Evolutionary conservation across 2,329 filamentous ascomycete genomes (phyloP).

Genomic region (Cytospora paraplurivora): DNA sequence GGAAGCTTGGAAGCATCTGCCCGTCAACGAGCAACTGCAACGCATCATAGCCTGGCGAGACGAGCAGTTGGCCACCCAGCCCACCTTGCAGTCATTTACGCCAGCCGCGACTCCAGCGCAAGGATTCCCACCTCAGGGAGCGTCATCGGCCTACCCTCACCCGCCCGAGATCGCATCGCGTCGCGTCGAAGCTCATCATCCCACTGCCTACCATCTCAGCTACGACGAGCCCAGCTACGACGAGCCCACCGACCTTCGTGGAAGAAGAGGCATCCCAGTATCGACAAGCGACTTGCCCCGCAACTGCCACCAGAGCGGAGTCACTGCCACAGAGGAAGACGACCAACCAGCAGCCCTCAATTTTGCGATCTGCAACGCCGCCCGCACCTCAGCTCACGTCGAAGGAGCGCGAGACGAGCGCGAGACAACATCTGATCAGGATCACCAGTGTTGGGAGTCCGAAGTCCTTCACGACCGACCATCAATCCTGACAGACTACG

Average conservation of each 20-base stretch:
- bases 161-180: neutral
- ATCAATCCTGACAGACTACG: constrained; percentile 5
- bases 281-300: too few relatives aligned
- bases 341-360: constrained; percentile 31
- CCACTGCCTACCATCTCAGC: neutral
- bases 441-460: constrained; percentile 12
- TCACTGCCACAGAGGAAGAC: neutral
- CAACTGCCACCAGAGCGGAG: too few relatives aligned
- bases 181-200: neutral
- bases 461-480: constrained; percentile 3
- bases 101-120: neutral
- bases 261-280: too few relatives aligned
- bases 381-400: constrained; percentile 33
- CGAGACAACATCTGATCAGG: constrained; percentile 10
- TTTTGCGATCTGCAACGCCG: constrained; percentile 32
- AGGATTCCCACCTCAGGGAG: constrained; percentile 1
- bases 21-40: constrained; percentile 17
- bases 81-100: neutral
- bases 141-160: neutral
- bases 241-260: too few relatives aligned
- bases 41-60: constrained; percentile 12
- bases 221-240: neutral
- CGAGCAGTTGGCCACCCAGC: neutral
- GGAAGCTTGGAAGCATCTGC: constrained; percentile 14
- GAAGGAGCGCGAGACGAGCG: neutral